Evolutionary conservation across 257 asterid genomes (phyloP).

Genomic region (Phtheirospermum japonicum): DNA sequence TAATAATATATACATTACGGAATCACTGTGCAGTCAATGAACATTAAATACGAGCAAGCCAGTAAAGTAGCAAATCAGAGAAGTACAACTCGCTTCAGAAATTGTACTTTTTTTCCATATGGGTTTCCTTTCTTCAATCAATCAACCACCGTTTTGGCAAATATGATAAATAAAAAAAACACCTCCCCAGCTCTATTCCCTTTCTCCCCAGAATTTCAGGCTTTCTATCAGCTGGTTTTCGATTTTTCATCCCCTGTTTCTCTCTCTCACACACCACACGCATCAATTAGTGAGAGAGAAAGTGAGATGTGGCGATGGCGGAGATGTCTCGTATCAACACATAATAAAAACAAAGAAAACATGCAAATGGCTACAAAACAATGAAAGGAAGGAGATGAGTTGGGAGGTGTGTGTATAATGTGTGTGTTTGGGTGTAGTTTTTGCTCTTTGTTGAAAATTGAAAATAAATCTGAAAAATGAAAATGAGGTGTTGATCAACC

Average conservation of each 20-base stretch:
- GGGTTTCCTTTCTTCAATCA: neutral
- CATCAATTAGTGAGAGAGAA: constrained; percentile 14
- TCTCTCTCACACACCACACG: constrained; percentile 20
- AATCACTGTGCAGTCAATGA: neutral
- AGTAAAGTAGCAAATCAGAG: neutral
- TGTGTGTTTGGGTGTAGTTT: too few relatives aligned
- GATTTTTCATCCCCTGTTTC: constrained; percentile 7
- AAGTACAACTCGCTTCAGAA: constrained; percentile 4
- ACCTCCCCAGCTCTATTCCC: neutral
- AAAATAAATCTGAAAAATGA: constrained; percentile 25
- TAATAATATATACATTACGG: neutral
- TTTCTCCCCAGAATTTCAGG: constrained; percentile 32
- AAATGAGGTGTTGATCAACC: constrained; percentile 37
- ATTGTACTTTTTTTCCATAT: constrained; percentile 9
- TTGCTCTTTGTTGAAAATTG: constrained; percentile 7
- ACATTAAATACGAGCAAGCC: neutral
- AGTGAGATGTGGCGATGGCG: constrained; percentile 11
- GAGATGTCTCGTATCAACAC: constrained; percentile 19
- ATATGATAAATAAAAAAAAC: neutral
- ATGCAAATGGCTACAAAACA: constrained; percentile 28
- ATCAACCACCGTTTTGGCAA: neutral
- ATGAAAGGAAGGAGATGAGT: constrained; percentile 15
- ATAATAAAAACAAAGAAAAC: constrained; percentile 25
- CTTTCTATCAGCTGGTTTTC: constrained; percentile 10
- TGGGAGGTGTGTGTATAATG: constrained; percentile 13